Evolutionary conservation across 108 stramenopile genomes (phyloP).

Genomic region (Stephanodiscus minutulus): DNA sequence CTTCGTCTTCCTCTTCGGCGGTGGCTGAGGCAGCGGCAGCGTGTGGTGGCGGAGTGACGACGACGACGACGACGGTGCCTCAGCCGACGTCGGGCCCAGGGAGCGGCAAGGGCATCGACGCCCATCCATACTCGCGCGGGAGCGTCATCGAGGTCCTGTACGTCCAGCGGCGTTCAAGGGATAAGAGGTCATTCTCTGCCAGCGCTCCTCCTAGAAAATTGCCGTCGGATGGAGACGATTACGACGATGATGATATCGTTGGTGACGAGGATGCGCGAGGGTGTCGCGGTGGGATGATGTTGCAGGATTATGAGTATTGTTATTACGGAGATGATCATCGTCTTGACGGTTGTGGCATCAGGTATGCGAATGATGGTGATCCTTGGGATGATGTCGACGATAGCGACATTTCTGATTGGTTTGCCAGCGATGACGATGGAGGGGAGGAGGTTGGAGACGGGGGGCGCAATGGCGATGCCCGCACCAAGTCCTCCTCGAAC

Average conservation of each 20-base stretch:
- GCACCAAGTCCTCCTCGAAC: constrained; percentile 7
- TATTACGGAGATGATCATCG: not conserved
- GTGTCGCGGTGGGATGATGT: not conserved
- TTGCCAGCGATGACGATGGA: constrained; percentile 30
- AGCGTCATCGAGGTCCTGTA: constrained; percentile 86
- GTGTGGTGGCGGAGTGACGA: no score
- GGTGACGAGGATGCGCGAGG: not conserved
- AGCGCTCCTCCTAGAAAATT: no score
- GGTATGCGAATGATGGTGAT: constrained; percentile 4
- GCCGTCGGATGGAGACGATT: no score
- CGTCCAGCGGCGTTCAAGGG: constrained; percentile 43
- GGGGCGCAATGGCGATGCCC: not conserved
- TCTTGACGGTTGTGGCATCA: not conserved
- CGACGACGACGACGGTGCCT: not conserved
- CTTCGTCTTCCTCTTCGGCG: no score
- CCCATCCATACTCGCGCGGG: constrained; percentile 83
- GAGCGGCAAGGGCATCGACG: constrained; percentile 60
- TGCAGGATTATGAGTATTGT: not conserved
- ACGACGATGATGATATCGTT: not conserved
- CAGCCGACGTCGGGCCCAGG: constrained; percentile 30
- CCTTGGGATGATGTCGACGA: constrained; percentile 5
- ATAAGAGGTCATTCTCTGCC: no score
- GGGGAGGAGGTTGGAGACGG: constrained; percentile 1
- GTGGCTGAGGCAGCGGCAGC: no score
- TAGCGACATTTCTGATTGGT: constrained; percentile 25